Base-by-base conservation (phyloP, 495 filamentous ascomycete species). In the Trichocladium uniseriatum region DNA sequence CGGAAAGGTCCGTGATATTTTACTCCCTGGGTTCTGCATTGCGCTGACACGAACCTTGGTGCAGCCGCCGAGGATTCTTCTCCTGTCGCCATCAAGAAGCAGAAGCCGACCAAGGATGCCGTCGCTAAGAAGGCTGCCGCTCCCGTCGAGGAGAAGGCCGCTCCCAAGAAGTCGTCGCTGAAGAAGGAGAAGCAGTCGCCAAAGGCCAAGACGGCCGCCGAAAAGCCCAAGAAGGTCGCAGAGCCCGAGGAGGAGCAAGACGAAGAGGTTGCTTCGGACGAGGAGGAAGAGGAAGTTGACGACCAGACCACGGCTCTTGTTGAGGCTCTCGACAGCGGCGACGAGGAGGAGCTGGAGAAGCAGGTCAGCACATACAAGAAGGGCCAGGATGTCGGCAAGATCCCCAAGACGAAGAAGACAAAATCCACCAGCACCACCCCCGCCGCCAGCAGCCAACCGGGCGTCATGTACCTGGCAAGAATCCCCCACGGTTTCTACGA, bases 401-500 rank as follows among this genome's bases (percentile, higher is more conserved):
- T 71, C 43, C 78, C 78, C 45, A 80, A 83, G 65, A 77, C 82
- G 54, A 58, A 61, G 43, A 76, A 82, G 65, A 59, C 64, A 47
- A 55, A 54, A 44, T 27, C 40, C 18, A 10, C 52, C 41, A 32
- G 36, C 50, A 50, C 54, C 4, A 58, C 55, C n/a, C n/a, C n/a
- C n/a, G n/a, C n/a, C n/a, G n/a, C n/a, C 38, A 61, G 65, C 45
- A 73, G 73, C 22, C 79, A 78, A 38, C 84, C 84, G 1, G 89
- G 90, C 21, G 81, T 91, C 34, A 74, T 96, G 58, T 96, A 94
- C 67, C 71, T 98, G 58, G 89, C 86, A 32, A 85, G 86, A 43
- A 84, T 95, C 42, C 91, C 91, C 18, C 91, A 80, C 54, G 92
- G 94, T 67, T 97, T 98, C 77, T 96, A 89, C 74, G 94, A 97